phyloP scores from a whole-genome alignment of 2,329 filamentous ascomycete genomes.

The Sordariomycetes sp. region DNA sequence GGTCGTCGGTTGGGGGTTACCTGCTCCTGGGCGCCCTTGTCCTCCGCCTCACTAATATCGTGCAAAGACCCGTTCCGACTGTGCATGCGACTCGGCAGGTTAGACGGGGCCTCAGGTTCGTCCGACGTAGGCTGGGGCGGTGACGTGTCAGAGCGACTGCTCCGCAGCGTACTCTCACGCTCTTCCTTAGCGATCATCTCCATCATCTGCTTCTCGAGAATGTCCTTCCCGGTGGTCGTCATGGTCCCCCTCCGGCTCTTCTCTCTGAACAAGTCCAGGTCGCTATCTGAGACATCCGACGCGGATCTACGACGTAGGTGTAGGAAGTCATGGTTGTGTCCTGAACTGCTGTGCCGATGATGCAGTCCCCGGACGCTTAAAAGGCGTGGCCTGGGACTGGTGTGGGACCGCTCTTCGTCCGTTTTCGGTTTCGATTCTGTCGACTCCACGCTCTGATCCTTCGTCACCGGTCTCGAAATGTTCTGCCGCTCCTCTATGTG shows the following conservation, averaged over 20 bases:
- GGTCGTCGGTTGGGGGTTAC: conserved; percentile 11
- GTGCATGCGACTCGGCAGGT: conserved; percentile 18
- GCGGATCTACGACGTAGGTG: conserved; percentile 36
- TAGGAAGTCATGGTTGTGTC: conserved; percentile 40
- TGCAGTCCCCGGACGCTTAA: conserved; percentile 35
- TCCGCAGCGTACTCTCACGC: background rate
- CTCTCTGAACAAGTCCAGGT: conserved; percentile 30
- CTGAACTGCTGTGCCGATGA: conserved; percentile 40
- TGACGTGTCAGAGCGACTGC: background rate
- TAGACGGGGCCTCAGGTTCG: conserved; percentile 9
- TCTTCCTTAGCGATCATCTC: conserved; percentile 46
- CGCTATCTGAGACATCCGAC: conserved; percentile 52
- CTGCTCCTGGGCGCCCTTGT: conserved; percentile 10
- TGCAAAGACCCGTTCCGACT: conserved; percentile 24
- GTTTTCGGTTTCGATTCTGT: conserved; percentile 7
- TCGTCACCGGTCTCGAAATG: background rate
- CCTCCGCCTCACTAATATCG: conserved; percentile 29
- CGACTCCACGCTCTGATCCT: background rate
- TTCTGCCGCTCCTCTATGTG: background rate
- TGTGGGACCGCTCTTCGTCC: conserved; percentile 29
- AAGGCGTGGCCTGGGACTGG: conserved; percentile 41
- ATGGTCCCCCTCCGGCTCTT: conserved; percentile 33
- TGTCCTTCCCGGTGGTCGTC: conserved; percentile 34
- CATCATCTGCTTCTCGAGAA: conserved; percentile 51
- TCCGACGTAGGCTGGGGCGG: background rate